phyloP scores from a whole-genome alignment of 2,329 filamentous ascomycete species.

The Trichoderma harzianum region DNA sequence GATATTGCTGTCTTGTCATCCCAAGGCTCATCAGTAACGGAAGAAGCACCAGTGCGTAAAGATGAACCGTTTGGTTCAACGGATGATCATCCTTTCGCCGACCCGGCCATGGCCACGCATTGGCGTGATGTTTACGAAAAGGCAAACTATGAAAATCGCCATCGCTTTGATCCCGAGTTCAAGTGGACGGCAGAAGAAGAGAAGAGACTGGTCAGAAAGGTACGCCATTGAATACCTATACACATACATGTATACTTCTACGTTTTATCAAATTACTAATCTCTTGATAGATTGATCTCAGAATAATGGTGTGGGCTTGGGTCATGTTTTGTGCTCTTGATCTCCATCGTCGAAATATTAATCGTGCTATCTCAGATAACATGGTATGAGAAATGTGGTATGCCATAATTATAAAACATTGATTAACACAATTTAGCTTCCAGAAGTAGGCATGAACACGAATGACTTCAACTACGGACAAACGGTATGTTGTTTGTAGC shows the following conservation, averaged over 20 bases:
- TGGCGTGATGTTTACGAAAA: constrained; percentile 54
- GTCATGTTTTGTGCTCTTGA: constrained; percentile 54
- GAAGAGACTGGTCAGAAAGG: constrained; percentile 50
- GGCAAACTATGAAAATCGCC: constrained; percentile 56
- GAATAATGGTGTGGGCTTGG: constrained; percentile 39
- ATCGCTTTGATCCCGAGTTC: constrained; percentile 56
- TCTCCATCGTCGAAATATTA: constrained; percentile 36
- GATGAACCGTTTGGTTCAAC: constrained; percentile 20
- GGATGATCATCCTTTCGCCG: constrained; percentile 45
- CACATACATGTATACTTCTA: background rate
- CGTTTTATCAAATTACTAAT: background rate
- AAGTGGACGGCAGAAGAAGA: constrained; percentile 57
- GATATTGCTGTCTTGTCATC: background rate
- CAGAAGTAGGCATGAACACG: constrained; percentile 33
- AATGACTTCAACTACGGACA: constrained; percentile 47
- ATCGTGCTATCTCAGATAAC: constrained; percentile 35
- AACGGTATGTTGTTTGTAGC: constrained; percentile 27
- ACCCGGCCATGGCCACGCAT: constrained; percentile 50
- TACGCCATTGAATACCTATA: constrained; percentile 37
- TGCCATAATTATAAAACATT: too few species aligned
- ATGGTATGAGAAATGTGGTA: constrained; percentile 29
- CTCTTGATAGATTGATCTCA: constrained; percentile 31
- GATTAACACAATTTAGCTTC: constrained; percentile 38
- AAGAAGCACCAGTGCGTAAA: constrained; percentile 19
- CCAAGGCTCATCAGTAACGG: background rate